These are phyloP conservation scores for Stellera chamaejasme DNA, from an alignment of 345 rosid genomes.

Conservation along the genomic window DNA sequence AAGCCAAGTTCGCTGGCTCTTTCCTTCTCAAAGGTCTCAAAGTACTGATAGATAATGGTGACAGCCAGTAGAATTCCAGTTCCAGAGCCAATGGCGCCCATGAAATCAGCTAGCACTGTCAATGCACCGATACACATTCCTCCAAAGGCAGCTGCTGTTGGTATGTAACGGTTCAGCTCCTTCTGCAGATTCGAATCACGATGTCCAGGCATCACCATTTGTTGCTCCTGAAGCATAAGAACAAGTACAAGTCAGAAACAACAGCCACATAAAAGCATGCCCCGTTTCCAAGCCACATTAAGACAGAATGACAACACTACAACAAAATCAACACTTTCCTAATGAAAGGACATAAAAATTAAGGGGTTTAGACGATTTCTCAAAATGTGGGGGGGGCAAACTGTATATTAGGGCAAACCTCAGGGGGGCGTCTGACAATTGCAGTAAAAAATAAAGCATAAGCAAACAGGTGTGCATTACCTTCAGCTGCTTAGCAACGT, in stretches of 20 bases:
- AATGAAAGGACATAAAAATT: too few relatives aligned
- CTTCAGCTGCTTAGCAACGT: slow-evolving; percentile 82
- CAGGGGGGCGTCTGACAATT: too few relatives aligned
- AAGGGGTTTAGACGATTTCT: too few relatives aligned
- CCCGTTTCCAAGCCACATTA: too few relatives aligned
- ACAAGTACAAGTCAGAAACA: too few relatives aligned
- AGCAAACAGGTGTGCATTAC: slow-evolving; percentile 14
- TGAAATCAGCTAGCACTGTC: slow-evolving; percentile 66
- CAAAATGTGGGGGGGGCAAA: too few relatives aligned
- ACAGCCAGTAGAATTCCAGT: slow-evolving; percentile 72
- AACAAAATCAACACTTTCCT: too few relatives aligned
- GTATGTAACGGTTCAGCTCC: slow-evolving; percentile 65
- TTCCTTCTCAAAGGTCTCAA: slow-evolving; percentile 70
- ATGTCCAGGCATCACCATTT: slow-evolving; percentile 85
- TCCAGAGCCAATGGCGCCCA: slow-evolving; percentile 79
- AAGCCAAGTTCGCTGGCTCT: slow-evolving; percentile 73
- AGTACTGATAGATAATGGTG: slow-evolving; percentile 62
- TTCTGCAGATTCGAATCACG: slow-evolving; percentile 63
- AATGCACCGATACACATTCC: slow-evolving; percentile 79
- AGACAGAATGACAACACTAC: too few relatives aligned
- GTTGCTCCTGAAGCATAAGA: slow-evolving; percentile 45
- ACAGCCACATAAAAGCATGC: neutral
- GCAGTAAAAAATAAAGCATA: neutral
- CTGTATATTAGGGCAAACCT: too few relatives aligned
- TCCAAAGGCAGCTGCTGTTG: slow-evolving; percentile 73